Conservation (phyloP, 495 filamentous ascomycete genomes). For the Penicillium malachiteum region DNA sequence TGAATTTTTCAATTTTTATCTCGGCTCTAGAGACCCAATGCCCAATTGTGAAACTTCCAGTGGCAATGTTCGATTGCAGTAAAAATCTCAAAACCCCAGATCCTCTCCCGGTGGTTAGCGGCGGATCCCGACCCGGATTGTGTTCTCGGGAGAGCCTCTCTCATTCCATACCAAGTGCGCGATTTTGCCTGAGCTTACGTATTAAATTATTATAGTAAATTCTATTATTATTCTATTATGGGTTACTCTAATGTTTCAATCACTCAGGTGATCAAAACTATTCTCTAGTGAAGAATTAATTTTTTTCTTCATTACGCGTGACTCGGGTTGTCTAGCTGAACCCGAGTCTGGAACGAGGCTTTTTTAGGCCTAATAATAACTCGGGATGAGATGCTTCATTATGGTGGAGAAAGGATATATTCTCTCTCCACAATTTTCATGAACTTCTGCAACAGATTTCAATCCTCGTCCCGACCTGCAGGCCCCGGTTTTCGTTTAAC, state of each 20-base stretch:
- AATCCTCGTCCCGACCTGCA: neutral
- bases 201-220: slow-evolving; percentile 1
- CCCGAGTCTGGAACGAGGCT: slow-evolving; percentile 15
- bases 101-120: slow-evolving; percentile 25
- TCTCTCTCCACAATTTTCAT: no score
- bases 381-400: neutral
- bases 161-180: slow-evolving; percentile 11
- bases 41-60: neutral
- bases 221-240: neutral
- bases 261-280: slow-evolving; percentile 21
- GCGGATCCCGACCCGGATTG: slow-evolving; percentile 30
- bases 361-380: neutral
- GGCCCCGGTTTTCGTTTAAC: slow-evolving; percentile 6
- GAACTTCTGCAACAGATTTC: neutral
- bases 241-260: slow-evolving; percentile 2
- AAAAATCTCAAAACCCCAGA: slow-evolving; percentile 22
- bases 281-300: slow-evolving; percentile 4
- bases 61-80: neutral
- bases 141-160: slow-evolving; percentile 15
- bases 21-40: slow-evolving; percentile 2
- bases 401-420: neutral
- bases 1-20: no score
- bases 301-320: slow-evolving; percentile 20
- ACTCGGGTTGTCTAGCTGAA: slow-evolving; percentile 9
- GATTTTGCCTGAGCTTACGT: slow-evolving; percentile 27